Percentiles rank a stretch among this genome's conserved stretches.
These are phyloP conservation scores for Citrus cavaleriei DNA, from an alignment of 345 rosid genomes.

Conservation along the genomic window DNA sequence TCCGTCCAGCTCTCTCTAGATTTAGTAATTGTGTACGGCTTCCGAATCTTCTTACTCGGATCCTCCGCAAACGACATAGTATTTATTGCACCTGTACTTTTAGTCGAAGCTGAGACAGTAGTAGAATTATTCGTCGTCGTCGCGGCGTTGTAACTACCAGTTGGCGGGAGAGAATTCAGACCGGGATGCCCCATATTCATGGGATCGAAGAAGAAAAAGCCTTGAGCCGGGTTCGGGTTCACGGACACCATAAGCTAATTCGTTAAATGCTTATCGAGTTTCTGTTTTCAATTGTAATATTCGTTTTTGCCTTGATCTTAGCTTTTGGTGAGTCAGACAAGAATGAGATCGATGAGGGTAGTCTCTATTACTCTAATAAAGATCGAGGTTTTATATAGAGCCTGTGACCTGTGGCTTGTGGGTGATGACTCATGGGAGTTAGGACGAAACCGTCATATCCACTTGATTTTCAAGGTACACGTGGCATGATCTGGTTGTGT, in stretches of 20 bases:
- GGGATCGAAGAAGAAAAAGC: slow-evolving; percentile 61
- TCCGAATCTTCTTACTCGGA: slow-evolving; percentile 67
- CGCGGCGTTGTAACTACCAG: neutral
- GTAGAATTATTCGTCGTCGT: slow-evolving; percentile 9
- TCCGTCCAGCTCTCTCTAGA: slow-evolving; percentile 98
- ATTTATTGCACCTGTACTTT: slow-evolving; percentile 7
- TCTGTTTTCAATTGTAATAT: neutral
- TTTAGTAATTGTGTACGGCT: slow-evolving; percentile 90
- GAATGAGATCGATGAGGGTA: neutral
- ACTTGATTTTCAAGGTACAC: slow-evolving; percentile 23
- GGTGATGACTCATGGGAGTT: neutral
- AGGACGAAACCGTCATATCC: slow-evolving; percentile 13
- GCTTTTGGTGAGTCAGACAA: neutral
- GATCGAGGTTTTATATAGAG: no score
- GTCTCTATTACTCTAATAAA: no score
- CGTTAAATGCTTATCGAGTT: neutral
- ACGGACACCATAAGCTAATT: slow-evolving; percentile 57
- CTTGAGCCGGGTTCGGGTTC: slow-evolving; percentile 50
- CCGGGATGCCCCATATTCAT: slow-evolving; percentile 44
- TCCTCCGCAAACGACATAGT: slow-evolving; percentile 47
- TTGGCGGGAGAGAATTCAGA: slow-evolving; percentile 33
- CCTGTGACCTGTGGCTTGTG: no score
- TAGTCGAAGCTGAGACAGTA: slow-evolving; percentile 7
- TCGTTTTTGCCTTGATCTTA: neutral
- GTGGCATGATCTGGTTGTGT: slow-evolving; percentile 18